Evolutionary conservation across 73 alveolate genomes (phyloP), one percentile per base, ranked within the genome.

Genomic region (Paramecium tetraurelia): DNA sequence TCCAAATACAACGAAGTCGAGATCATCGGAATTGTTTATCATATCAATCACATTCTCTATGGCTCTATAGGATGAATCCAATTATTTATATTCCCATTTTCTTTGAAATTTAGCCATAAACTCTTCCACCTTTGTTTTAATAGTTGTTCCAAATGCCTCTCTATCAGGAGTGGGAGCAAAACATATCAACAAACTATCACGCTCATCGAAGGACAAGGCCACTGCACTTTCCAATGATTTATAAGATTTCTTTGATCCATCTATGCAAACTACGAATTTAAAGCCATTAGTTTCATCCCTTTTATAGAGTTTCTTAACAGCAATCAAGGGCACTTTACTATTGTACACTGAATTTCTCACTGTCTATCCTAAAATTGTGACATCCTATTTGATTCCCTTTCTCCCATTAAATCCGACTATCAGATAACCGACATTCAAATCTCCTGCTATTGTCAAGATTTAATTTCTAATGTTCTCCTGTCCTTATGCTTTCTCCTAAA

Each of bases 81-180:
- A 48, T 35, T 89, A 41, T 70, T 70, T 63, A 89, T 70, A 89
- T 44, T 89, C 7, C 94, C 94, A 89, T 44, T 89, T 70, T 16
- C 86, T 40, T 59, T 89, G 6, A 59, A 18, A 86, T 89, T 40
- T 12, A 12, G 69, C 27, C 88, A 89, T 70, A 33, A 44, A 59
- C 35, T 89, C 94, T 11, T 69, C 58, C 71, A 89, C 85, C 31
- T 89, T 89, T n/a, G 59, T 31, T 31, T 89, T 83, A 7, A 89
- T 72, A 12, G 89, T 89, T 2, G 59, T 71, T 44, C 85, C 75
- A 44, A 89, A 89, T 40, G 80, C 76, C 85, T 11, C 58, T 44
- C 58, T 70, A 18, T 89, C 94, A 24, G 90, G 90, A 89, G 94
- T 89, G 1, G 94, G 94, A 21, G 94, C 94, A 89, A 70, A 89